Base-by-base conservation (phyloP, 176 grass and related monocot species). In the Oryza glumipatula region DNA sequence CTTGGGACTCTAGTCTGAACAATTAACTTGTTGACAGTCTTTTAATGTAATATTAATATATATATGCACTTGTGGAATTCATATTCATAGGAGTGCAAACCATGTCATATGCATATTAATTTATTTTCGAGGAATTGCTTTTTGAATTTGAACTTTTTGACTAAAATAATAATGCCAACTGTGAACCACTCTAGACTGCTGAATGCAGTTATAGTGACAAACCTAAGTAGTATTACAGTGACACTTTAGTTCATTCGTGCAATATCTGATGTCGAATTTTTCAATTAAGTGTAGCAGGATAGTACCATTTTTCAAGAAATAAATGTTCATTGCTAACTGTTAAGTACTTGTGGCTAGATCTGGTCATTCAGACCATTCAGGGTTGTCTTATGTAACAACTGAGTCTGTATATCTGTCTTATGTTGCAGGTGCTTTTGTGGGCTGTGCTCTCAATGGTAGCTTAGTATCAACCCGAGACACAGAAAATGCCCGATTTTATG, bases 371-470 rank as follows among this genome's bases (percentile, higher is more conserved):
- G 23, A 16, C 12, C 36, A 46, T 82, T 70, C 14, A 5, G 77
- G 67, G 64, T 65, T 21, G 0, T 88, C 76, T 70, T 70, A 21
- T 48, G 78, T 36, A 49, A 36, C 64, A 35, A 77, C 65, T 46
- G 72, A 44, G 46, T 72, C 2, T 64, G 4, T 51, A 56, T 85
- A 19, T 47, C 16, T 51, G 26, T 72, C n/a, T 70, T 77, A 7
- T 51, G 73, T 72, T 24, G 51, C 82, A 94, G 94, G 92, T 87
- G 94, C 94, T 67, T 97, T 97, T 89, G 83, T 94, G 73, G 94
- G 94, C 77, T 97, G 94, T 85, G 92, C 92, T 11, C 61, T 97
- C 64, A 97, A 94, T 77, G 94, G 94, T 39, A 90, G 73, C 86
- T 80, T 93, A 65, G 88, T 90, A 48, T 92, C 91, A 5, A 87